phyloP scores from a whole-genome alignment of 2,329 filamentous ascomycete species.

The Penicillium sp. region DNA sequence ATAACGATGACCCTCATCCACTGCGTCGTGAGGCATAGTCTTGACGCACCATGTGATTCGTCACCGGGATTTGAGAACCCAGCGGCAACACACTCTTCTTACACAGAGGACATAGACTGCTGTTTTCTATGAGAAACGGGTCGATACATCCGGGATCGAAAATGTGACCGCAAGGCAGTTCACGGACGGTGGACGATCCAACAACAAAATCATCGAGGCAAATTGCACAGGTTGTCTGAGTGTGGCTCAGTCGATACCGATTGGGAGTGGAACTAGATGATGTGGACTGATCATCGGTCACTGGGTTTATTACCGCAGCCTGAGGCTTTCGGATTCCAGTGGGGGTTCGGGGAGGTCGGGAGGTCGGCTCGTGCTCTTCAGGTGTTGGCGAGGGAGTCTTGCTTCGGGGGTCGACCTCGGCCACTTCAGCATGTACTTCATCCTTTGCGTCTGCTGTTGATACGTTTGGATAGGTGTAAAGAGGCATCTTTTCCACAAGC shows the following conservation, averaged over 20 bases:
- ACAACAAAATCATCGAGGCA: slow-evolving; percentile 80
- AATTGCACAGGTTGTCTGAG: slow-evolving; percentile 84
- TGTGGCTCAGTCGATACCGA: slow-evolving; percentile 46
- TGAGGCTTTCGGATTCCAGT: slow-evolving; percentile 11
- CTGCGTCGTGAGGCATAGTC: slow-evolving; percentile 64
- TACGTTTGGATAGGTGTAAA: slow-evolving; percentile 68
- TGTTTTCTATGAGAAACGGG: slow-evolving; percentile 73
- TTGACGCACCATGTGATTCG: slow-evolving; percentile 81
- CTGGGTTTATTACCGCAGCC: slow-evolving; percentile 12
- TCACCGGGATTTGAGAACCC: slow-evolving; percentile 66
- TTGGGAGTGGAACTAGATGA: slow-evolving; percentile 1
- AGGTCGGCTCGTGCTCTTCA: not conserved
- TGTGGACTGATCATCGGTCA: not conserved
- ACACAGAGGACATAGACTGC: slow-evolving; percentile 87
- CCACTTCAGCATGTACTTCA: not conserved
- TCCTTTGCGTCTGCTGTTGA: slow-evolving; percentile 10
- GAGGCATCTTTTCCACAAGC: slow-evolving; percentile 71
- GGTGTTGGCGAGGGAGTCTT: not conserved
- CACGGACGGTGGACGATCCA: slow-evolving; percentile 70
- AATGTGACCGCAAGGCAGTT: slow-evolving; percentile 87
- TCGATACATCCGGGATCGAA: slow-evolving; percentile 94
- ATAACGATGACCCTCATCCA: not conserved
- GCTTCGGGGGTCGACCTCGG: slow-evolving; percentile 2
- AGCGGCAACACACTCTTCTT: slow-evolving; percentile 76
- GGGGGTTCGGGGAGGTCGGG: not conserved